These are phyloP conservation scores for Emericellopsis cladophorae DNA, from an alignment of 2,329 filamentous ascomycete genomes.

Conservation along the genomic window DNA sequence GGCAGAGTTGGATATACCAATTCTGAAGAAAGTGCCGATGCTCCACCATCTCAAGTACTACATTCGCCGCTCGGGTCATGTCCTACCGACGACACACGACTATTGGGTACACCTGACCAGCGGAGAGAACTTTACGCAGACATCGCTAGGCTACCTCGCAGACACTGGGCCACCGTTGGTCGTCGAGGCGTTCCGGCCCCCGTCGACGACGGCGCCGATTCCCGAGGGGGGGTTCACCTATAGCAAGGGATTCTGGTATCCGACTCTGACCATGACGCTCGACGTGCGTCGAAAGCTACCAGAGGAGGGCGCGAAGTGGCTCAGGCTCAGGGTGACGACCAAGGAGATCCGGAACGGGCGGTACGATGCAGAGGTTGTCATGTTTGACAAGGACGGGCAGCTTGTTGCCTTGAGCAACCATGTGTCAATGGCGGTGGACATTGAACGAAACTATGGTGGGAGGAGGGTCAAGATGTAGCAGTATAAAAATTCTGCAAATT, in stretches of 20 bases:
- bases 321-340: constrained; percentile 51
- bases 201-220: constrained; percentile 7
- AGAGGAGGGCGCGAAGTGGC: constrained; percentile 55
- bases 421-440: constrained; percentile 15
- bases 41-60: constrained; percentile 17
- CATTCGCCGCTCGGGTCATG: constrained; percentile 7
- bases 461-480: not conserved
- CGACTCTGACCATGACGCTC: constrained; percentile 61
- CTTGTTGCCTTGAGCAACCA: constrained; percentile 18
- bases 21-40: constrained; percentile 6
- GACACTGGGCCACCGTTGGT: constrained; percentile 56
- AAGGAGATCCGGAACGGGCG: constrained; percentile 60
- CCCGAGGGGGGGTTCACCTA: constrained; percentile 8
- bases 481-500: too few species aligned
- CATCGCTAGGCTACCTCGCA: constrained; percentile 48
- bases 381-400: constrained; percentile 36
- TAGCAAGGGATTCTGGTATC: constrained; percentile 51
- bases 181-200: constrained; percentile 36
- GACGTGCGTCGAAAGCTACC: constrained; percentile 67
- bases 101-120: constrained; percentile 51
- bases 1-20: constrained; percentile 5
- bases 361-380: constrained; percentile 60
- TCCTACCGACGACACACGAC: constrained; percentile 9
- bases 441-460: constrained; percentile 8
- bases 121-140: constrained; percentile 49